These are phyloP conservation scores for Chloranthus sessilifolius DNA, from an alignment of 164 flowering plant genomes.

Conservation along the genomic window DNA sequence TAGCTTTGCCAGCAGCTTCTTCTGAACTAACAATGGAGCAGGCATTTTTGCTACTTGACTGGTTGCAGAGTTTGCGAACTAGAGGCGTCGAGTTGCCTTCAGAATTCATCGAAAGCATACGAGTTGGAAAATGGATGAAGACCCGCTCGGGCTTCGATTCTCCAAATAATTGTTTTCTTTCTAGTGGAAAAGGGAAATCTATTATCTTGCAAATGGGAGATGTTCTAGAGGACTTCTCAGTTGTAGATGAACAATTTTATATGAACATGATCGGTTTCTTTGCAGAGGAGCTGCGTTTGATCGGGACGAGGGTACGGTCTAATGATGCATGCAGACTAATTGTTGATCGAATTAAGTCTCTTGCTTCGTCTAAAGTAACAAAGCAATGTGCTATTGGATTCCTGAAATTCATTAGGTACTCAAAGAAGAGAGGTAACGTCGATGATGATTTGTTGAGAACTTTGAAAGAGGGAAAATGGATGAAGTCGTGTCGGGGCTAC, in stretches of 20 bases:
- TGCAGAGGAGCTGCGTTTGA: conserved; percentile 32
- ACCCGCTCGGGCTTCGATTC: conserved; percentile 30
- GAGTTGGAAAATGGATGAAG: conserved; percentile 48
- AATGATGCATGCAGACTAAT: conserved; percentile 44
- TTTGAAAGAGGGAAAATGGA: conserved; percentile 34
- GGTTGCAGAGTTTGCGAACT: conserved; percentile 29
- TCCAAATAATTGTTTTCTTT: conserved; percentile 44
- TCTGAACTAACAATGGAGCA: conserved; percentile 41
- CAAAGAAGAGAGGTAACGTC: no score
- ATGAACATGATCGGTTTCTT: conserved; percentile 32
- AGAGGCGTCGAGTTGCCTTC: conserved; percentile 12
- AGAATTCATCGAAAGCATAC: conserved; percentile 35
- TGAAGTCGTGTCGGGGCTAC: conserved; percentile 42
- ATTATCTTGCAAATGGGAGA: conserved; percentile 35
- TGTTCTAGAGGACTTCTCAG: conserved; percentile 41
- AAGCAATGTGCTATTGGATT: conserved; percentile 33
- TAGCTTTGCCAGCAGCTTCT: conserved; percentile 28
- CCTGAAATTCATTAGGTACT: conserved; percentile 38
- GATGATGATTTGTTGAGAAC: conserved; percentile 28
- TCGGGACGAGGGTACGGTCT: conserved; percentile 48
- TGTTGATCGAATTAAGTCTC: no score
- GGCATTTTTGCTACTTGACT: conserved; percentile 39
- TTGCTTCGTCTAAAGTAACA: conserved; percentile 27
- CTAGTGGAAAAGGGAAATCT: conserved; percentile 27
- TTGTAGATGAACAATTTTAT: conserved; percentile 37